phyloP scores from a whole-genome alignment of 139 green algal genomes.

The Nannochloris sp. region DNA sequence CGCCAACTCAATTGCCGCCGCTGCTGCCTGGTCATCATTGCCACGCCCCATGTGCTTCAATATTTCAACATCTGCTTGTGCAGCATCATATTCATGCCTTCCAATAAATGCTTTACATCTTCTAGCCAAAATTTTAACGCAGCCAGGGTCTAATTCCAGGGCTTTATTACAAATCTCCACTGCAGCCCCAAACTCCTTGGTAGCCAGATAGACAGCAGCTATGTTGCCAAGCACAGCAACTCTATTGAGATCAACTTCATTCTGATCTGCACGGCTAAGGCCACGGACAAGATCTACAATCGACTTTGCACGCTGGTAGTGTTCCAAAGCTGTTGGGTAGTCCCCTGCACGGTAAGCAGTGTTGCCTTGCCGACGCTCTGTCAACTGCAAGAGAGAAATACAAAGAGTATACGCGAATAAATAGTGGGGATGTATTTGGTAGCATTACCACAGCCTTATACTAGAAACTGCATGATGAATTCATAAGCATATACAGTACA shows the following conservation, averaged over 20 bases:
- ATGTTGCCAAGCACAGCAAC: conserved; percentile 49
- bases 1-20: background rate
- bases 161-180: conserved; percentile 29
- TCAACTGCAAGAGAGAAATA: conserved; percentile 43
- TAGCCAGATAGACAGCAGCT: conserved; percentile 42
- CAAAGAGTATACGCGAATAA: background rate
- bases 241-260: conserved; percentile 42
- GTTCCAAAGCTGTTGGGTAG: conserved; percentile 30
- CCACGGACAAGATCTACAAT: conserved; percentile 51
- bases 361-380: conserved; percentile 50
- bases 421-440: background rate
- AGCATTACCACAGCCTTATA: background rate
- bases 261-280: conserved; percentile 34
- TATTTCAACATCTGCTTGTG: conserved; percentile 6
- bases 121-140: conserved; percentile 42
- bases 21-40: conserved; percentile 1
- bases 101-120: conserved; percentile 31
- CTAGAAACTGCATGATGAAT: background rate
- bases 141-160: conserved; percentile 26
- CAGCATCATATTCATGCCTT: conserved; percentile 28
- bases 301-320: conserved; percentile 44
- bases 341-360: conserved; percentile 26
- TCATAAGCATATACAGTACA: background rate
- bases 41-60: background rate
- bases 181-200: conserved; percentile 28